These are phyloP conservation scores for Corymbia citriodora DNA, from an alignment of 441 rosid species.

Conservation along the genomic window DNA sequence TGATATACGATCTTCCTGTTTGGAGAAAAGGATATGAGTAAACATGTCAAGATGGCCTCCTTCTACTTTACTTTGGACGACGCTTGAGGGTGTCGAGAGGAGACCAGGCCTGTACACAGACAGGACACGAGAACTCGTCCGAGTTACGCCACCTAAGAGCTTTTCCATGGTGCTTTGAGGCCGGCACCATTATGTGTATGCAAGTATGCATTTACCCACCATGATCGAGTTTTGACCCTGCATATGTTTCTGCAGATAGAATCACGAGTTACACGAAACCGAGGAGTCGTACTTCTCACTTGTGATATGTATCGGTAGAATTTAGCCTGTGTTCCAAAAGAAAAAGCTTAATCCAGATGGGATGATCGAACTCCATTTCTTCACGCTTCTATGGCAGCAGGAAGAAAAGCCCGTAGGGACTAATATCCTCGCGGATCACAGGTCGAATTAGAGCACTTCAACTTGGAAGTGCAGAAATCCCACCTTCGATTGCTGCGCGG, in stretches of 20 bases:
- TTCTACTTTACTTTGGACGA: not conserved
- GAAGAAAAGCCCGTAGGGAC: not conserved
- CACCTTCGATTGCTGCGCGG: not conserved
- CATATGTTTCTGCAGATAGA: not conserved
- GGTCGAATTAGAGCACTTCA: not conserved
- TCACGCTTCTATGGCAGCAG: not conserved
- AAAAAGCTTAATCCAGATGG: not conserved
- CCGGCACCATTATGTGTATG: not conserved
- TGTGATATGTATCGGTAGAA: not conserved
- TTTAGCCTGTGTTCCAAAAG: not conserved
- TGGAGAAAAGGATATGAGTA: slow-evolving; percentile 22
- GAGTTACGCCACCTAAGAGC: not conserved
- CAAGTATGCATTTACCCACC: not conserved
- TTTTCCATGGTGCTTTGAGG: not conserved
- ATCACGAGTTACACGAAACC: not conserved
- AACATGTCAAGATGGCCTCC: not conserved
- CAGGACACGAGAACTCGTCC: not conserved
- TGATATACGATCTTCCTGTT: slow-evolving; percentile 43
- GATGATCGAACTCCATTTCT: not conserved
- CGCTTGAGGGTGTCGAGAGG: not conserved
- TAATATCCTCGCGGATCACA: not conserved
- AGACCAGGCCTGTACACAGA: not conserved
- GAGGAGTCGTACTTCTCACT: not conserved
- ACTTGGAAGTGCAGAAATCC: not conserved
- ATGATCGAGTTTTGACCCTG: not conserved